Conservation (phyloP, 1,284 basidiomycete species). For the Anthracocystis panici-leucophaei region DNA sequence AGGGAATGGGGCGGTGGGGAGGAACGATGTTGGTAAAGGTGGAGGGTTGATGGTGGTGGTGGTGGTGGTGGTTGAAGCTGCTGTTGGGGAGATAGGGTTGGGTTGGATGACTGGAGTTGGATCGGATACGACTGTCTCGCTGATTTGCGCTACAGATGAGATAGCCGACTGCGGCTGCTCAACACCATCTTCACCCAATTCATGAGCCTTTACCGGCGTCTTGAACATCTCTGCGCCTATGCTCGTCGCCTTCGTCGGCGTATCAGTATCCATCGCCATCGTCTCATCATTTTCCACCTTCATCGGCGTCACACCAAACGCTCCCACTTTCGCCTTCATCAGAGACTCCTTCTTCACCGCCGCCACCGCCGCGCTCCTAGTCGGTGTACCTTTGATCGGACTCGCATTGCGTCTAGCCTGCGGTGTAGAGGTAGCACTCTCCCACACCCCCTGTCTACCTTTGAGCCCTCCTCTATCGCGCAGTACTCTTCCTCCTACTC, state of each 20-base stretch:
- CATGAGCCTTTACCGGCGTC: not conserved
- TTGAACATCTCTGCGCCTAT: not conserved
- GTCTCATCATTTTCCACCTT: not conserved
- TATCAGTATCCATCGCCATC: constrained; percentile 24
- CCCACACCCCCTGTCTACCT: constrained; percentile 5
- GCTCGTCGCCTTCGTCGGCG: constrained; percentile 7
- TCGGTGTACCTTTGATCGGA: constrained; percentile 27
- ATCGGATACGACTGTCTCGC: too few species aligned
- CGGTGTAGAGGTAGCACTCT: constrained; percentile 8
- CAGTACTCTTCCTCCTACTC: constrained; percentile 19
- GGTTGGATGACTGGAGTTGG: too few species aligned
- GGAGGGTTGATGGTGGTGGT: not conserved
- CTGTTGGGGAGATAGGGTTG: too few species aligned
- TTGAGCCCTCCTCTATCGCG: constrained; percentile 24
- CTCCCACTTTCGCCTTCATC: constrained; percentile 3
- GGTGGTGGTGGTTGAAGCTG: too few species aligned
- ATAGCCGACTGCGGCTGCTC: not conserved
- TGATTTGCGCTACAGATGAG: too few species aligned
- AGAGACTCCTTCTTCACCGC: constrained; percentile 11
- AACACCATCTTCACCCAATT: not conserved
- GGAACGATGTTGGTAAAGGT: not conserved
- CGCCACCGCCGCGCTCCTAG: not conserved
- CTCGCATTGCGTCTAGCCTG: constrained; percentile 11
- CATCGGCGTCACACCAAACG: not conserved
- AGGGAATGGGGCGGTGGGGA: constrained; percentile 10